A percentile compares a stretch with the other conserved stretches of the same genome.
phyloP scores from a whole-genome alignment of 2,329 filamentous ascomycete species.

The Ceratocystis albifundus region DNA sequence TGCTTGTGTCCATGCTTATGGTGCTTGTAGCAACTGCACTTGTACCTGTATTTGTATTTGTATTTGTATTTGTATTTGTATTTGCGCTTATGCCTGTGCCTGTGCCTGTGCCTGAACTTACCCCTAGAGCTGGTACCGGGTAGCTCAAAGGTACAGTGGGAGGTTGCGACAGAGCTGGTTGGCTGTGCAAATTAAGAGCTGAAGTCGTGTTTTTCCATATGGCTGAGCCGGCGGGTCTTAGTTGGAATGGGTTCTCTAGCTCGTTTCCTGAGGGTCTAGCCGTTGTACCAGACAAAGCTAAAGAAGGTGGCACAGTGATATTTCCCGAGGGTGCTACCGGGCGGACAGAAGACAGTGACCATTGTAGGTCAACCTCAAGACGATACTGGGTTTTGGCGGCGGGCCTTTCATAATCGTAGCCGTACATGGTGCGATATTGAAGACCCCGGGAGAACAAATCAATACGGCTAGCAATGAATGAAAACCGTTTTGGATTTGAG shows the following conservation, averaged over 20 bases:
- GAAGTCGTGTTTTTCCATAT: neutral
- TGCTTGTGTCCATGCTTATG: too few species aligned
- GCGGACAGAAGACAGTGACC: conserved; percentile 2
- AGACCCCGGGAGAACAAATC: conserved; percentile 20
- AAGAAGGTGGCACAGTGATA: neutral
- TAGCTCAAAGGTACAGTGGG: neutral
- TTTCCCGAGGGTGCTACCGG: neutral
- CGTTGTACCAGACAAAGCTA: neutral
- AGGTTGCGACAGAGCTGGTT: neutral
- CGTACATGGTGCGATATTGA: conserved; percentile 10
- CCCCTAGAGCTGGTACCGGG: neutral
- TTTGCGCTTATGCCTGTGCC: neutral
- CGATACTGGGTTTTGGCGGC: conserved; percentile 10
- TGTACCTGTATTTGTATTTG: too few species aligned
- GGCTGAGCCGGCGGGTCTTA: neutral
- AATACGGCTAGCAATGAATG: conserved; percentile 19
- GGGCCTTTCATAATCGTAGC: conserved; percentile 18
- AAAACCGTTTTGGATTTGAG: conserved; percentile 11
- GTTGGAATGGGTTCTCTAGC: neutral
- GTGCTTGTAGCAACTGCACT: too few species aligned
- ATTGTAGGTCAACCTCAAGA: conserved; percentile 12
- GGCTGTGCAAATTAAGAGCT: neutral
- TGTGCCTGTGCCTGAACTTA: neutral
- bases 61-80: neutral
- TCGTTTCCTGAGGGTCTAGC: neutral